Conservation (phyloP, 805 yeast species). For the Clavispora santaluciae region DNA sequence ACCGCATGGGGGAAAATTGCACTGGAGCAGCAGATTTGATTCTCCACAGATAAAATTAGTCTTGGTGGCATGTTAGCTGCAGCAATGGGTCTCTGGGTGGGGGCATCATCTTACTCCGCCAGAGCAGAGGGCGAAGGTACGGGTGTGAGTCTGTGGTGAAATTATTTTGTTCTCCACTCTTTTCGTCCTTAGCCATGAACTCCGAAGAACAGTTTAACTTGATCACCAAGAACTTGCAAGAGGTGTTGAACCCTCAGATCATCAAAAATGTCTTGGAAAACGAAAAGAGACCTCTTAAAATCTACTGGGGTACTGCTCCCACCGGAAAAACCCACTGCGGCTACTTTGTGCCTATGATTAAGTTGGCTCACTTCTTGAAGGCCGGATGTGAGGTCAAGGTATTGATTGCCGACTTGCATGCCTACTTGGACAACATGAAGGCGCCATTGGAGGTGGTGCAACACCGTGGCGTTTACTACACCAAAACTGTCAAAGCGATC, state of each 20-base stretch:
- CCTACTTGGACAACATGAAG: constrained; percentile 96
- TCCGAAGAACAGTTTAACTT: constrained; percentile 65
- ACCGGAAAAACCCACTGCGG: constrained; percentile 99
- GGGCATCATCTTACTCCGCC: background rate
- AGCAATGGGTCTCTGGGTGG: background rate
- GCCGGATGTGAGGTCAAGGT: constrained; percentile 96
- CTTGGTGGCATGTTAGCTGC: background rate
- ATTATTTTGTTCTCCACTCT: background rate
- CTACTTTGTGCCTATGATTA: constrained; percentile 96
- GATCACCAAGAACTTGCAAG: constrained; percentile 85
- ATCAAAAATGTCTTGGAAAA: constrained; percentile 78
- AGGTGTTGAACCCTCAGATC: constrained; percentile 82
- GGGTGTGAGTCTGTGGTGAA: constrained; percentile 2
- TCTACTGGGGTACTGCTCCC: constrained; percentile 99
- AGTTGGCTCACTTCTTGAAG: constrained; percentile 86
- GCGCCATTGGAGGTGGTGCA: constrained; percentile 91
- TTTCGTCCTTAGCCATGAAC: constrained; percentile 21
- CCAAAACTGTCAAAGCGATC: constrained; percentile 75
- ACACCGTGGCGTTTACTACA: constrained; percentile 88
- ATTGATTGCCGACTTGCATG: constrained; percentile 91
- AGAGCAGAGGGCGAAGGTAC: constrained; percentile 1
- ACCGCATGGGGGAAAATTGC: too few relatives aligned
- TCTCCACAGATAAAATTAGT: too few relatives aligned
- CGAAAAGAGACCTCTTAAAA: constrained; percentile 73
- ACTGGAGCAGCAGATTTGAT: too few relatives aligned